Conservation (phyloP, 2,329 filamentous ascomycete genomes). For the Acephala macrosclerotiorum region DNA sequence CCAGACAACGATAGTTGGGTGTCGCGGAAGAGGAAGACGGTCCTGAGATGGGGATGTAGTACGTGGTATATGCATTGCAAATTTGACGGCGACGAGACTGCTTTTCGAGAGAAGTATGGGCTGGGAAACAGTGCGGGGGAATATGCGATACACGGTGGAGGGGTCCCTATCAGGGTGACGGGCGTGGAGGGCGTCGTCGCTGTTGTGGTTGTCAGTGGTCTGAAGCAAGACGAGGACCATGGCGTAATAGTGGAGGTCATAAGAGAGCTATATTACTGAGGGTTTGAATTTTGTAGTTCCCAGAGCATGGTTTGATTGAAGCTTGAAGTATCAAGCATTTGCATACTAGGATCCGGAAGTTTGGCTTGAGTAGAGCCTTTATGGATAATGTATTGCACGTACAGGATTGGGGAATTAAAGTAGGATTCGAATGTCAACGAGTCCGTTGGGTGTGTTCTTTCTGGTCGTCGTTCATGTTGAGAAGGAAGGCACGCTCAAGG, state of each 20-base stretch:
- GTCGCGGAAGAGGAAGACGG: slow-evolving; percentile 73
- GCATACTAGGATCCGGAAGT: background rate
- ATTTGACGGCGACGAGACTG: slow-evolving; percentile 67
- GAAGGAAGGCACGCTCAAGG: background rate
- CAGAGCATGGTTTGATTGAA: slow-evolving; percentile 1
- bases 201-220: slow-evolving; percentile 77
- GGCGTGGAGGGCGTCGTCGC: slow-evolving; percentile 80
- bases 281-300: background rate
- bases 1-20: slow-evolving; percentile 80
- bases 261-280: slow-evolving; percentile 36
- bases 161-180: slow-evolving; percentile 73
- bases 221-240: slow-evolving; percentile 82
- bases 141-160: slow-evolving; percentile 83
- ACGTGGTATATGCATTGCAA: slow-evolving; percentile 78
- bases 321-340: background rate
- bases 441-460: background rate
- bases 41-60: slow-evolving; percentile 72
- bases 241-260: slow-evolving; percentile 70
- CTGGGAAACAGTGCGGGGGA: slow-evolving; percentile 62
- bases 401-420: background rate
- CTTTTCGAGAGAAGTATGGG: slow-evolving; percentile 70
- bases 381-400: background rate
- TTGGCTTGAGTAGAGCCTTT: background rate
- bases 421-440: background rate
- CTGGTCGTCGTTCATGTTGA: background rate